Base-by-base conservation (phyloP, 1,284 basidiomycete genomes). In the Cystobasidium sp. region DNA sequence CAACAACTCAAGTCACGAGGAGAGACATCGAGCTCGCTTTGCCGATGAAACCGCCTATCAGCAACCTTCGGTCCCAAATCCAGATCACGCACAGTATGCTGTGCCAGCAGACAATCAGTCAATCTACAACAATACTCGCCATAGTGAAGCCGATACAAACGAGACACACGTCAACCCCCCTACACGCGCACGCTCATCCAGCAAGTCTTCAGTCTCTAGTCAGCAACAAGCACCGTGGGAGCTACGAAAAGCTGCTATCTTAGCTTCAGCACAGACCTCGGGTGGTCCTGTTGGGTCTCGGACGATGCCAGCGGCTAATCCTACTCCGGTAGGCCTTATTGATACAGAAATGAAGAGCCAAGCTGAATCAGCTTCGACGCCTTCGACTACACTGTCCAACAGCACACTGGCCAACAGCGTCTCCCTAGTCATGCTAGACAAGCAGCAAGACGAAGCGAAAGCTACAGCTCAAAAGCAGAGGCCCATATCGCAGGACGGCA, bases 371-470 rank as follows among this genome's bases (percentile, higher is more conserved):
- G 46, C 68, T 24, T 37, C 14, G 24, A 24, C 53, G 18, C n/a
- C 68, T 31, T 24, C 43, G n/a, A 41, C 61, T n/a, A 56, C 61
- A 46, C 24, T 71, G 31, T 52, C 58, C 37, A 49, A 52, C 24
- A 71, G 68, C 51, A 56, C 61, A 46, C 24, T 71, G 31, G 39
- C 58, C 37, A 49, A 52, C 24, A 71, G 68, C 51, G 51, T 71
- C 22, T 62, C 58, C 18, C n/a, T 43, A 46, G 68, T 71, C 24
- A 37, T 71, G 61, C 68, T 71, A 24, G 68, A 71, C 51, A 20
- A 52, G 16, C 43, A 63, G 61, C 20, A n/a, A 12, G 14, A 44
- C 9, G 61, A 24, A 22, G n/a, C 10, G 46, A 49, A 44, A 22
- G 18, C 56, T 7, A 20, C 31, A 18, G n/a, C 24, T 46, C 20